A percentile compares a stretch with the other conserved stretches of the same genome.
Evolutionary conservation across 305 asterid species (phyloP).

Genomic region (Plantago coronopus): DNA sequence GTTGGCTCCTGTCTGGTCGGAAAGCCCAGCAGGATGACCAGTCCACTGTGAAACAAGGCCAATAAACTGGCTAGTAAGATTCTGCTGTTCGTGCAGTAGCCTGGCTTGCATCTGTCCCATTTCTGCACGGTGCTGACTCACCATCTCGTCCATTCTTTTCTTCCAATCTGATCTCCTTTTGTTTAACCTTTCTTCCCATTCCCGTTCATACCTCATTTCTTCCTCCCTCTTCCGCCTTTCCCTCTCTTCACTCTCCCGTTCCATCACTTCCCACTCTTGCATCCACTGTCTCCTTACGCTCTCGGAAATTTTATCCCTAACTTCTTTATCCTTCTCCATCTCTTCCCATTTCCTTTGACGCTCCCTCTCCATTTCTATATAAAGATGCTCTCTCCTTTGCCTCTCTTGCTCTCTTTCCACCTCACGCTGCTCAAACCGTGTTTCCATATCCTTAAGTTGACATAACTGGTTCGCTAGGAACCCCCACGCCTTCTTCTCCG

Average conservation of each 20-base stretch:
- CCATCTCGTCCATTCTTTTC: constrained; percentile 69
- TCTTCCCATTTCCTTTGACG: constrained; percentile 60
- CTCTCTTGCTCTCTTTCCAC: constrained; percentile 64
- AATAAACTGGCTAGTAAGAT: constrained; percentile 66
- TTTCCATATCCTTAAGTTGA: constrained; percentile 67
- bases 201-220: constrained; percentile 52
- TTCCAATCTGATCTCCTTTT: constrained; percentile 78
- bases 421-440: constrained; percentile 68
- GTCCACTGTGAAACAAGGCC: constrained; percentile 90
- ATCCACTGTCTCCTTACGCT: constrained; percentile 56
- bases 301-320: constrained; percentile 42
- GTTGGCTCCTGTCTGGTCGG: constrained; percentile 74
- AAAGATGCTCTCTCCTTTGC: constrained; percentile 54
- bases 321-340: constrained; percentile 54
- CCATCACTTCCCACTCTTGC: constrained; percentile 76
- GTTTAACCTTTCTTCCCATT: constrained; percentile 70
- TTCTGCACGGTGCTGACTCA: constrained; percentile 72
- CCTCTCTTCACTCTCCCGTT: constrained; percentile 65
- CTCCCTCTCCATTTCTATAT: constrained; percentile 56
- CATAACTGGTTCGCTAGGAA: constrained; percentile 60
- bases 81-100: constrained; percentile 82
- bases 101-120: constrained; percentile 82
- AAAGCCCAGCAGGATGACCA: constrained; percentile 62
- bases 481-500: constrained; percentile 64
- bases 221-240: constrained; percentile 67